Percentiles rank a stretch among this genome's conserved stretches.
Evolutionary conservation across 257 asterid genomes (phyloP).

Genomic region (Jaltomata sinuosa): DNA sequence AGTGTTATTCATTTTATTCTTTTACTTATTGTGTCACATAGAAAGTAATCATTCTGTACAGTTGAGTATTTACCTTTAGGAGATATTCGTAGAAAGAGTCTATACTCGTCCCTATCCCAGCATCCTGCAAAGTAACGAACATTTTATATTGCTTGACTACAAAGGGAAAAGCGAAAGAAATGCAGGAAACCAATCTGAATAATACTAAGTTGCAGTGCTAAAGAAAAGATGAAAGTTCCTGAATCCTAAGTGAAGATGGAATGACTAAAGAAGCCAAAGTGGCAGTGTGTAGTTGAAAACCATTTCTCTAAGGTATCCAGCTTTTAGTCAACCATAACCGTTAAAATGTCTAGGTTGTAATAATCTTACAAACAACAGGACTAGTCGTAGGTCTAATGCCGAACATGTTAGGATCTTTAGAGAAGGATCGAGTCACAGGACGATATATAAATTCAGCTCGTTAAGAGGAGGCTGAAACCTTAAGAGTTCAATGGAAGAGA

Average conservation of each 20-base stretch:
- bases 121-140: conserved; percentile 64
- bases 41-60: neutral
- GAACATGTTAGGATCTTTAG: no score
- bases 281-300: neutral
- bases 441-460: no score
- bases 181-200: neutral
- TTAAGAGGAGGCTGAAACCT: no score
- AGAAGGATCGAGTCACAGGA: no score
- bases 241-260: neutral
- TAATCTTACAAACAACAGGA: neutral
- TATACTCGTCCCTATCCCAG: conserved; percentile 98
- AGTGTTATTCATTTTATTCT: neutral
- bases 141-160: conserved; percentile 9
- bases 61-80: conserved; percentile 57
- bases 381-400: neutral
- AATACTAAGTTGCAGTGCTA: neutral
- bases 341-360: neutral
- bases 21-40: neutral
- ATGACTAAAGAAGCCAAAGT: neutral
- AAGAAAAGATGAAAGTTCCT: neutral
- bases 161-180: neutral
- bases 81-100: conserved; percentile 98
- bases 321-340: neutral
- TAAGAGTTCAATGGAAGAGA: no score
- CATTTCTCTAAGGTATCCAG: neutral